Evolutionary conservation across 805 yeast genomes (phyloP).

Genomic region (Candida schatavii): DNA sequence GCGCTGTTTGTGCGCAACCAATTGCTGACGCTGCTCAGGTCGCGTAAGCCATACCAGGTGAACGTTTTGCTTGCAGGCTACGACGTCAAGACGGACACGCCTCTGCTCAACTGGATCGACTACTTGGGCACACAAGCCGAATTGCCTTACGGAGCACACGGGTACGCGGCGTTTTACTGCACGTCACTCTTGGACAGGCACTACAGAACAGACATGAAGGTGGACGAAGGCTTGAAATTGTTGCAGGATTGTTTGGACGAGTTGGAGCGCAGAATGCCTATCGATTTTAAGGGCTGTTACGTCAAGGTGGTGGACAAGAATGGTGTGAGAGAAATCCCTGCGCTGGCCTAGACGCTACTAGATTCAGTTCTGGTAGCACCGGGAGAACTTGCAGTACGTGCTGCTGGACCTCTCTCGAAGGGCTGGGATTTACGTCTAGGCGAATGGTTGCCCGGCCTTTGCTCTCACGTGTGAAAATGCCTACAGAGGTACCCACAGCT

Average conservation of each 20-base stretch:
- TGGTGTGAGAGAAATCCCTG: constrained; percentile 44
- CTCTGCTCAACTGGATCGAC: constrained; percentile 84
- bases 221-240: constrained; percentile 76
- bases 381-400: too few relatives aligned
- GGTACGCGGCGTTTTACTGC: constrained; percentile 96
- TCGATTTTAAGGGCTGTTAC: constrained; percentile 87
- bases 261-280: constrained; percentile 79
- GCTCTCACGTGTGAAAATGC: too few relatives aligned
- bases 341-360: too few relatives aligned
- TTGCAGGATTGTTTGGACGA: constrained; percentile 74
- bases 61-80: constrained; percentile 86
- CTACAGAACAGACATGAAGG: constrained; percentile 70
- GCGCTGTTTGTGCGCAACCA: constrained; percentile 86
- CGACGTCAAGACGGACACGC: constrained; percentile 55
- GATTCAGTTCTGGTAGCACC: too few relatives aligned
- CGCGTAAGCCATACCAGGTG: constrained; percentile 91
- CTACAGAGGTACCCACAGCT: too few relatives aligned
- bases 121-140: constrained; percentile 89
- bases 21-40: constrained; percentile 82
- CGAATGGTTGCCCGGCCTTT: too few relatives aligned
- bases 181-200: constrained; percentile 88
- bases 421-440: too few relatives aligned
- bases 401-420: too few relatives aligned
- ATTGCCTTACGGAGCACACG: constrained; percentile 96
- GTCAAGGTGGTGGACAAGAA: constrained; percentile 65